Evolutionary conservation across 2,329 filamentous ascomycete genomes (phyloP).

Genomic region (Eutypa lata): DNA sequence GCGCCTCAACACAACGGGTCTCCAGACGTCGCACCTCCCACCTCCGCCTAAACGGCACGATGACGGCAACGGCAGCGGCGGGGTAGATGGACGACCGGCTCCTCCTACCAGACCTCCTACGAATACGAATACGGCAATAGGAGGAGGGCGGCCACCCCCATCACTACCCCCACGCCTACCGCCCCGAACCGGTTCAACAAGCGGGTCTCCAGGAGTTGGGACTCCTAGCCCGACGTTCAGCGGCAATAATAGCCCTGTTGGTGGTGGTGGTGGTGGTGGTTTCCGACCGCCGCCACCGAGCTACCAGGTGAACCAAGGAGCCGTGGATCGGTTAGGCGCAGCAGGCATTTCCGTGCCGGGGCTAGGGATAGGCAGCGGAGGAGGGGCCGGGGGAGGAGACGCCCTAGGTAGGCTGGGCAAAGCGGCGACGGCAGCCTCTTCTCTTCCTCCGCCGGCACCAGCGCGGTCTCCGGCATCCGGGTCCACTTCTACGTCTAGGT

Average conservation of each 20-base stretch:
- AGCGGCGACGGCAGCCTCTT: constrained; percentile 16
- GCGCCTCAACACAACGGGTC: constrained; percentile 65
- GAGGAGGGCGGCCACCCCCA: constrained; percentile 37
- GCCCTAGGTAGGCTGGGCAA: constrained; percentile 18
- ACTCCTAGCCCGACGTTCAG: constrained; percentile 15
- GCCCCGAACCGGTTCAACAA: constrained; percentile 46
- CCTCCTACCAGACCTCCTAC: constrained; percentile 26
- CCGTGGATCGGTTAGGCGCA: constrained; percentile 63
- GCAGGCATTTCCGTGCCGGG: constrained; percentile 77
- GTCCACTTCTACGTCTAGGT: background rate
- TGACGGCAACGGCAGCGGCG: constrained; percentile 21
- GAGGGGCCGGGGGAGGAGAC: constrained; percentile 18
- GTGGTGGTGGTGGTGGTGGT: background rate
- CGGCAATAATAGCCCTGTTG: background rate
- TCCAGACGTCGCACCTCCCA: constrained; percentile 66
- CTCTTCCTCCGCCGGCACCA: constrained; percentile 3
- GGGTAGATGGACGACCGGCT: constrained; percentile 31
- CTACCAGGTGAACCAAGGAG: constrained; percentile 47
- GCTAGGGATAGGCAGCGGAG: constrained; percentile 62
- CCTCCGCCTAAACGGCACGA: constrained; percentile 60
- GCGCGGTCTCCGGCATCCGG: constrained; percentile 5
- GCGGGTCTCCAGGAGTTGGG: constrained; percentile 45
- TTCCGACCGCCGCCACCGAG: constrained; percentile 13
- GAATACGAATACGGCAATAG: constrained; percentile 14
- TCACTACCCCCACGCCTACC: constrained; percentile 67